phyloP scores from a whole-genome alignment of 805 yeast species.

The Zygoascus flipseniorum region DNA sequence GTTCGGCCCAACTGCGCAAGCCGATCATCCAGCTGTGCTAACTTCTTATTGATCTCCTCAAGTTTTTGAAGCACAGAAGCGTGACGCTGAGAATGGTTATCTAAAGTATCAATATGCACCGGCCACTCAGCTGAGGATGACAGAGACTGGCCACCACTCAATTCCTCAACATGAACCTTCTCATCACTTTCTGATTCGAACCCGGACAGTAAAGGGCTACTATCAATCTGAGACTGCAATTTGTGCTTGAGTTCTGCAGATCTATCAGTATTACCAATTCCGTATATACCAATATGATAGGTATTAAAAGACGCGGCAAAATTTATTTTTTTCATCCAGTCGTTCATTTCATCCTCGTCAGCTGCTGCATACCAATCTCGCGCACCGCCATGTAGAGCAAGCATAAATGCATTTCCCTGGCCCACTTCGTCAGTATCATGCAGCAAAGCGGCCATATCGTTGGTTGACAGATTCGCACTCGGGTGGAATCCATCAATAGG shows the following conservation, averaged over 20 bases:
- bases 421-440: slow-evolving; percentile 4
- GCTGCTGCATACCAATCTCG: slow-evolving; percentile 36
- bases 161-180: not conserved
- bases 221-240: not conserved
- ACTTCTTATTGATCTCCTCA: slow-evolving; percentile 28
- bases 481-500: slow-evolving; percentile 31
- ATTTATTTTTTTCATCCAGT: slow-evolving; percentile 54
- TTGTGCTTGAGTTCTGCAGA: not conserved
- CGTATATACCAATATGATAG: slow-evolving; percentile 26
- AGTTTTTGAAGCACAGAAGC: slow-evolving; percentile 26
- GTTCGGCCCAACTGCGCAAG: slow-evolving; percentile 32
- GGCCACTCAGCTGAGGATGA: not conserved
- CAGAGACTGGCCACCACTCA: not conserved
- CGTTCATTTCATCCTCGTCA: slow-evolving; percentile 38
- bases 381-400: slow-evolving; percentile 25
- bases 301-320: slow-evolving; percentile 41
- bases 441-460: slow-evolving; percentile 35
- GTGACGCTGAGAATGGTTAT: slow-evolving; percentile 20
- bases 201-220: slow-evolving; percentile 1
- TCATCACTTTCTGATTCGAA: not conserved
- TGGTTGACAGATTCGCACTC: slow-evolving; percentile 29
- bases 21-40: slow-evolving; percentile 25
- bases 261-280: slow-evolving; percentile 4
- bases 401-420: slow-evolving; percentile 21
- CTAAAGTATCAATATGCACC: not conserved